Conservation (phyloP, 2,329 filamentous ascomycete genomes). For the Alternaria atra region DNA sequence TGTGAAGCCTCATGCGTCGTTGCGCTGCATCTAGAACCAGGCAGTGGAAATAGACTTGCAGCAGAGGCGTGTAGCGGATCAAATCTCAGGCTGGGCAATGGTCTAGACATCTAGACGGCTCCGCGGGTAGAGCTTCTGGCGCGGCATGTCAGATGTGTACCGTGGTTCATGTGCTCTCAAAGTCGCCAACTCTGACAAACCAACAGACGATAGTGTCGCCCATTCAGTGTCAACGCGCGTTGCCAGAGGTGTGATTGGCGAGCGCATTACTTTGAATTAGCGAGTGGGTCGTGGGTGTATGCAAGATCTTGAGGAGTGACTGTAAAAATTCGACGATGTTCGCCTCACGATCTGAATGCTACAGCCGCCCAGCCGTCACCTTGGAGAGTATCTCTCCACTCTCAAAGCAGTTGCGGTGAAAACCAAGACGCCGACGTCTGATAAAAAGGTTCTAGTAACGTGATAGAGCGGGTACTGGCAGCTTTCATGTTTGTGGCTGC, state of each 20-base stretch:
- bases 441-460: slow-evolving; percentile 4
- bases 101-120: neutral
- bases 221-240: slow-evolving; percentile 1
- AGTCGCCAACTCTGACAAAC: slow-evolving; percentile 2
- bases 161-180: slow-evolving; percentile 6
- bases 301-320: slow-evolving; percentile 1
- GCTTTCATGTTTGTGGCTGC: slow-evolving; percentile 6
- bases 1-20: neutral
- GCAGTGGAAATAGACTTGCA: neutral
- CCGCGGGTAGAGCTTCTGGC: slow-evolving; percentile 2
- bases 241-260: slow-evolving; percentile 3
- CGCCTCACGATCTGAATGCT: slow-evolving; percentile 13
- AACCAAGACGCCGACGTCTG: slow-evolving; percentile 2
- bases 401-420: slow-evolving; percentile 2
- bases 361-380: neutral
- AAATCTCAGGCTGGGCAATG: neutral
- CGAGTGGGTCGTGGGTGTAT: slow-evolving; percentile 10
- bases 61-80: neutral
- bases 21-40: neutral
- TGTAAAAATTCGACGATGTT: slow-evolving; percentile 4
- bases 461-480: slow-evolving; percentile 8
- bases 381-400: neutral
- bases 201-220: neutral
- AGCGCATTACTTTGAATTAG: neutral
- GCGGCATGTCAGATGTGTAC: slow-evolving; percentile 5